A percentile compares a stretch with the other conserved stretches of the same genome.
Conservation (phyloP, 2,329 filamentous ascomycete species). For the Hymenoscyphus infarciens region DNA sequence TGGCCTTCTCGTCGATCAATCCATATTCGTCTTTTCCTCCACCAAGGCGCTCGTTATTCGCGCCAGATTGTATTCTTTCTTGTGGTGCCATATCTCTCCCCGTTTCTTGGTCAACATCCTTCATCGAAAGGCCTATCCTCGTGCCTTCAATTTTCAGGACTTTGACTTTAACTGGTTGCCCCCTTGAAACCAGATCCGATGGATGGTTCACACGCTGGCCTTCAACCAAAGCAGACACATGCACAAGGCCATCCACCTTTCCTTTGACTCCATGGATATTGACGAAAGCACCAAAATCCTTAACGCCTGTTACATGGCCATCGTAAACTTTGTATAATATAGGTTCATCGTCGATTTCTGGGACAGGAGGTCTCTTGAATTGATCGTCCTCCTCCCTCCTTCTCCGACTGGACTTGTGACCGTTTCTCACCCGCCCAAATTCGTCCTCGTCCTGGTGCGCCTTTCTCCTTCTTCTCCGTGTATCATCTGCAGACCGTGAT, state of each 20-base stretch:
- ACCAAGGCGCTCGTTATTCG: slow-evolving; percentile 81
- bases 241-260: slow-evolving; percentile 88
- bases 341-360: slow-evolving; percentile 77
- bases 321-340: slow-evolving; percentile 84
- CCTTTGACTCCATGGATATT: slow-evolving; percentile 84
- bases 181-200: slow-evolving; percentile 75
- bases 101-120: slow-evolving; percentile 88
- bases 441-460: slow-evolving; percentile 57
- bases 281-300: slow-evolving; percentile 94
- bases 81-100: slow-evolving; percentile 81
- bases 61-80: slow-evolving; percentile 76
- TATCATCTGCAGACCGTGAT: slow-evolving; percentile 47
- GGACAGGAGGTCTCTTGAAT: slow-evolving; percentile 62
- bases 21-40: slow-evolving; percentile 58
- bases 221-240: slow-evolving; percentile 83
- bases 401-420: slow-evolving; percentile 40
- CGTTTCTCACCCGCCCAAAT: slow-evolving; percentile 49
- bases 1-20: slow-evolving; percentile 47
- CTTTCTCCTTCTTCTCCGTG: slow-evolving; percentile 39
- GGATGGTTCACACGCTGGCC: slow-evolving; percentile 88
- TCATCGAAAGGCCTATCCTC: slow-evolving; percentile 89
- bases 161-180: slow-evolving; percentile 88
- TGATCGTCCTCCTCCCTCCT: slow-evolving; percentile 51
- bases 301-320: slow-evolving; percentile 85
- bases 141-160: slow-evolving; percentile 80